phyloP scores from a whole-genome alignment of 331 rosid species.

The Quercus phellos region DNA sequence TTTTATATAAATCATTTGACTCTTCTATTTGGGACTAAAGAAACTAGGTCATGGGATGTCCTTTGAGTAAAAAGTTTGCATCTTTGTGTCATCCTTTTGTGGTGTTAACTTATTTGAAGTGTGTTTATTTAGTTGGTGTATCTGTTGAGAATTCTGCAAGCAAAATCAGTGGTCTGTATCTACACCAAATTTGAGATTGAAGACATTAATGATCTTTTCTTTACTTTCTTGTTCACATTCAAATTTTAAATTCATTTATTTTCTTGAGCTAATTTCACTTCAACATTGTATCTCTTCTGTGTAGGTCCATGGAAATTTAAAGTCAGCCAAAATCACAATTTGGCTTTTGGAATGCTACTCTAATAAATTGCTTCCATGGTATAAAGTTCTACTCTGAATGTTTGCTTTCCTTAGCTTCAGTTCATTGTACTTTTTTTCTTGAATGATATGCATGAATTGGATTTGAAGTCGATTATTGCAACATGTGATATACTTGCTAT shows the following conservation, averaged over 20 bases:
- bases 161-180: not conserved
- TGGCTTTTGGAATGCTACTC: constrained; percentile 80
- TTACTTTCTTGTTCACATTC: not conserved
- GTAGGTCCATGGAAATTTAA: constrained; percentile 50
- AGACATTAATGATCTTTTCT: not conserved
- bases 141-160: not conserved
- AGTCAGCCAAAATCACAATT: constrained; percentile 40
- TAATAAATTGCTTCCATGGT: constrained; percentile 77
- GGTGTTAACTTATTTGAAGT: not conserved
- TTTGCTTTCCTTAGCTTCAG: not conserved
- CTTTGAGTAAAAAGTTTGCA: constrained; percentile 3
- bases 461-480: not conserved
- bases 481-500: not conserved
- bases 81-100: not conserved
- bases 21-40: constrained; percentile 3
- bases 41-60: constrained; percentile 14
- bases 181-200: not conserved
- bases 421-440: not conserved
- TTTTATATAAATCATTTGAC: not conserved
- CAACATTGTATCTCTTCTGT: constrained; percentile 21
- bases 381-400: constrained; percentile 18
- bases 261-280: constrained; percentile 1
- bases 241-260: not conserved
- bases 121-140: not conserved
- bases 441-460: not conserved